Conservation (phyloP, 768 basidiomycete genomes). For the Sistotremastrum suecicum region DNA sequence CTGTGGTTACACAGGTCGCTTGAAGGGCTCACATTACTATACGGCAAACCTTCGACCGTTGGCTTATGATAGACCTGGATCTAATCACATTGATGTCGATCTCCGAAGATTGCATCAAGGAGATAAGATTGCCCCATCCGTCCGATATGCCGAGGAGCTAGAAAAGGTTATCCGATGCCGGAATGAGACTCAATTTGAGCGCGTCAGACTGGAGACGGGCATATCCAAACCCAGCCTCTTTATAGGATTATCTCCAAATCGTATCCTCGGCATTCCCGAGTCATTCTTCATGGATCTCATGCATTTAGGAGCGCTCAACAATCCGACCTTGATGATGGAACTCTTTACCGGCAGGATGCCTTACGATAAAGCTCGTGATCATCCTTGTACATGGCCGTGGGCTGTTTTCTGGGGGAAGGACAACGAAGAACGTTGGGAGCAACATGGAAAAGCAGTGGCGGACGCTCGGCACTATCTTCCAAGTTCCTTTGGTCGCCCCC, state of each 20-base stretch:
- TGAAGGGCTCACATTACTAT: constrained; percentile 22
- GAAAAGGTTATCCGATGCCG: too few relatives aligned
- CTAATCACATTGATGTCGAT: constrained; percentile 14
- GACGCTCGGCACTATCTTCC: constrained; percentile 19
- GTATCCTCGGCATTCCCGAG: constrained; percentile 17
- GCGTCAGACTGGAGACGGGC: constrained; percentile 16
- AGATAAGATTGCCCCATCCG: too few relatives aligned
- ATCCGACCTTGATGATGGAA: constrained; percentile 22
- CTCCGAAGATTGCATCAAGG: too few relatives aligned
- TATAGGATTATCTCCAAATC: constrained; percentile 13
- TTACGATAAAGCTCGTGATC: constrained; percentile 13
- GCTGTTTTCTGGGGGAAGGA: constrained; percentile 12
- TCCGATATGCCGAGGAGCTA: constrained; percentile 10
- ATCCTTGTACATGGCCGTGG: constrained; percentile 25
- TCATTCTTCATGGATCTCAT: constrained; percentile 24
- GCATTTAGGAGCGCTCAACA: constrained; percentile 25
- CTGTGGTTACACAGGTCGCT: constrained; percentile 17
- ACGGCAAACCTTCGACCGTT: constrained; percentile 17
- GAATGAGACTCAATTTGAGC: constrained; percentile 13
- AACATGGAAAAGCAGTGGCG: constrained; percentile 21
- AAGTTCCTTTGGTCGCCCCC: constrained; percentile 26
- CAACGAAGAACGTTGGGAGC: constrained; percentile 19
- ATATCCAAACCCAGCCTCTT: constrained; percentile 25
- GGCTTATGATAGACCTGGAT: constrained; percentile 11
- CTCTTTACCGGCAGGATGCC: constrained; percentile 10